Evolutionary conservation across 208 protist genomes (phyloP), one percentile per base, ranked within the genome.

Genomic region (Wallacemonas sp.): DNA sequence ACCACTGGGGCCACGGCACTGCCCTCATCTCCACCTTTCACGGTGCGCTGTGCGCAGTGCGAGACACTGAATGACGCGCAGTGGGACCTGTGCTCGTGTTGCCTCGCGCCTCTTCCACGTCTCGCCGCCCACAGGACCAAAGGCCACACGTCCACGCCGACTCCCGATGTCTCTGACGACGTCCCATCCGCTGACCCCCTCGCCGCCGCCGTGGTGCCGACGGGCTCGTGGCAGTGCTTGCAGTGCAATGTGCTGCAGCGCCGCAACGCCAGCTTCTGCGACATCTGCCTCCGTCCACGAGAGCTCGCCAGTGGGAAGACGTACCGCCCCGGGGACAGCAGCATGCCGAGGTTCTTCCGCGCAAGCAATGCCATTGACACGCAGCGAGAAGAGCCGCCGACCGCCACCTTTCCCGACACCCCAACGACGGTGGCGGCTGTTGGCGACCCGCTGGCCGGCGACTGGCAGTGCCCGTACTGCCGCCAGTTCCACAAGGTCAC

Each of bases 381-480:
- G n/a, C n/a, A n/a, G n/a, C n/a, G n/a, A n/a, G n/a, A n/a, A n/a
- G n/a, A n/a, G n/a, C n/a, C n/a, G n/a, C n/a, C n/a, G n/a, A n/a
- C n/a, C n/a, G n/a, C n/a, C n/a, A n/a, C n/a, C n/a, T n/a, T n/a
- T n/a, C n/a, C n/a, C n/a, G n/a, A n/a, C n/a, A n/a, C n/a, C n/a
- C n/a, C n/a, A n/a, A n/a, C n/a, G n/a, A n/a, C n/a, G n/a, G n/a
- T n/a, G n/a, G 22, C 33, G 7, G n/a, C 52, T 16, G 31, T 44
- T 14, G 52, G 52, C 26, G 52, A 59, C 20, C 52, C 52, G 14
- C 45, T 59, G 22, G 39, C 83, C 4, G 83, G 84, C 23, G 62
- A 84, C 45, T 95, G 90, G 87, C 86, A 81, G 49, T 95, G 90
- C 46, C 84, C 87, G 28, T 95, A 89, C 65, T 95, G 90, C 70